phyloP scores from a whole-genome alignment of 768 basidiomycete species.

The Fibroporia radiculosa region DNA sequence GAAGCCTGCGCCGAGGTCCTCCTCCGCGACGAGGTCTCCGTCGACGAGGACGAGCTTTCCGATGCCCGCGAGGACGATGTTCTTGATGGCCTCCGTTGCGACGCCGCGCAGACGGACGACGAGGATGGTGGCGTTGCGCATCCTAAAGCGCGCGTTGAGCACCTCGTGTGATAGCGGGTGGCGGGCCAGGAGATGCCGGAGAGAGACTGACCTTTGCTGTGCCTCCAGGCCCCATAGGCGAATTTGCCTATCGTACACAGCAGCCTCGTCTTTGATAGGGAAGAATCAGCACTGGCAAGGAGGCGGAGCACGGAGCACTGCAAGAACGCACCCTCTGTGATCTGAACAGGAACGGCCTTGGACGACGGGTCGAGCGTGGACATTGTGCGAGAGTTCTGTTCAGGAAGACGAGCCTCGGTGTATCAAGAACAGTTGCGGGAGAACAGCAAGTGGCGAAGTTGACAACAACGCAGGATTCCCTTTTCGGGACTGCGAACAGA shows the following conservation, averaged over 20 bases:
- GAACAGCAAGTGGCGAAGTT: too few relatives aligned
- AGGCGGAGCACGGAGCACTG: background rate
- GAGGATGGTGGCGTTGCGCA: slow-evolving; percentile 89
- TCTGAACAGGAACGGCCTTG: slow-evolving; percentile 34
- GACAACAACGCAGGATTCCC: too few relatives aligned
- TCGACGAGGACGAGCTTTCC: slow-evolving; percentile 86
- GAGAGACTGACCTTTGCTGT: slow-evolving; percentile 68
- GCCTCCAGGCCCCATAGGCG: slow-evolving; percentile 97
- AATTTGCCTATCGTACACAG: slow-evolving; percentile 94
- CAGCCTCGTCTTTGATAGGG: slow-evolving; percentile 47
- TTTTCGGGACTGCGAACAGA: too few relatives aligned
- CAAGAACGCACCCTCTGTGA: slow-evolving; percentile 49
- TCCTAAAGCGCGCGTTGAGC: slow-evolving; percentile 39
- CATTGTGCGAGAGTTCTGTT: slow-evolving; percentile 9
- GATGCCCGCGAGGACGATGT: slow-evolving; percentile 94
- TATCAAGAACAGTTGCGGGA: too few relatives aligned
- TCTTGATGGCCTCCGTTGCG: slow-evolving; percentile 94
- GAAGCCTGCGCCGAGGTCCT: slow-evolving; percentile 90
- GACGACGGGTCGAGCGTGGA: slow-evolving; percentile 22
- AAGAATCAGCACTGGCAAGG: background rate
- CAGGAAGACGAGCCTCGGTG: too few relatives aligned
- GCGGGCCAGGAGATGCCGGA: background rate
- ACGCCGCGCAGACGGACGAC: slow-evolving; percentile 72
- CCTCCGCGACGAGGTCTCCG: slow-evolving; percentile 60
- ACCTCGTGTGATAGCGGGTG: background rate